phyloP scores from a whole-genome alignment of 164 flowering plant genomes.

The Nymphaea colorata region DNA sequence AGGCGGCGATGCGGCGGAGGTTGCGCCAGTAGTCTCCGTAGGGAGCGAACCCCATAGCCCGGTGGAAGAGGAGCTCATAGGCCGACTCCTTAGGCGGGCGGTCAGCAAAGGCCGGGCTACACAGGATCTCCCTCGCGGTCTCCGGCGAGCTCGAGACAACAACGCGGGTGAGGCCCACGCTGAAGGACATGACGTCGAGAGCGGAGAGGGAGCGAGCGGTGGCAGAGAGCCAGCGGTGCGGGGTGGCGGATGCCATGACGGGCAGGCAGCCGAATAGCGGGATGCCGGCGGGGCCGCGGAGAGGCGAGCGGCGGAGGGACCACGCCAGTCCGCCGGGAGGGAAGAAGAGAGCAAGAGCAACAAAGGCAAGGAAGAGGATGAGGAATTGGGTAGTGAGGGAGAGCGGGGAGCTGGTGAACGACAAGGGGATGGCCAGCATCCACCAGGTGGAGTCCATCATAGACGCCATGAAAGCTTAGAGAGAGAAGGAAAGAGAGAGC shows the following conservation, averaged over 20 bases:
- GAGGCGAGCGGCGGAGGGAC: constrained; percentile 28
- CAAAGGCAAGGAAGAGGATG: constrained; percentile 12
- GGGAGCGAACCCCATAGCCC: constrained; percentile 61
- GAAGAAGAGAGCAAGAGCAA: constrained; percentile 25
- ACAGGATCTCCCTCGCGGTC: constrained; percentile 36
- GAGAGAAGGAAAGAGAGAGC: too few relatives aligned
- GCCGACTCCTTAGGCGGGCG: constrained; percentile 57
- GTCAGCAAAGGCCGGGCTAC: constrained; percentile 41
- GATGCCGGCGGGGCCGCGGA: constrained; percentile 58
- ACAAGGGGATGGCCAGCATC: neutral
- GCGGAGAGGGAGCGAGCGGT: constrained; percentile 13
- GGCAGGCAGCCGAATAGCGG: constrained; percentile 40
- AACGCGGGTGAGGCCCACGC: constrained; percentile 45
- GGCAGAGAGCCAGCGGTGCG: constrained; percentile 28
- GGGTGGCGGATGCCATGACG: constrained; percentile 20
- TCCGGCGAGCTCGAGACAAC: constrained; percentile 32
- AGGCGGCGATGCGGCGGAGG: constrained; percentile 36
- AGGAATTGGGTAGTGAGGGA: constrained; percentile 2
- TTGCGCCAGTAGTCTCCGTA: constrained; percentile 50
- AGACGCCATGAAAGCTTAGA: constrained; percentile 3
- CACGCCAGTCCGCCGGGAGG: constrained; percentile 67
- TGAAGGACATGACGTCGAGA: constrained; percentile 32
- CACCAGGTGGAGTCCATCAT: neutral
- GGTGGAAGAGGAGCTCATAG: constrained; percentile 40
- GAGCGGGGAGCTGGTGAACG: constrained; percentile 7